Conservation (phyloP, 129 eudicot species). For the Helianthus tuberosus region DNA sequence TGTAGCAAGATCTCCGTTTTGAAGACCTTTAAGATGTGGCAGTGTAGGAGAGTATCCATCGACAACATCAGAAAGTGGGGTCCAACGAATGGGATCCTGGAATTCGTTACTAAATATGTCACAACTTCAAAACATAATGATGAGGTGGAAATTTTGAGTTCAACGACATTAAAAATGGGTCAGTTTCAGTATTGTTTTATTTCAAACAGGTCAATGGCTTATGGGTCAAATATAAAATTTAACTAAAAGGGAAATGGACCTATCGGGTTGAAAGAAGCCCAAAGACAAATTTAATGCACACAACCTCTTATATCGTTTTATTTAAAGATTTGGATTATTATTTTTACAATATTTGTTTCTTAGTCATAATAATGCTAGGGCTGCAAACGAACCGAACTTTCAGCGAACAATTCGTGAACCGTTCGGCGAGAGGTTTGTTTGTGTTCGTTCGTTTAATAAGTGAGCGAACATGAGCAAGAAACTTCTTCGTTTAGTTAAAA, state of each 20-base stretch:
- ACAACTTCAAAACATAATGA: constrained; percentile 27
- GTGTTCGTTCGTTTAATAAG: too few relatives aligned
- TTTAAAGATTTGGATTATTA: background rate
- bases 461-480: too few relatives aligned
- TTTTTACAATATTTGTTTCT: background rate
- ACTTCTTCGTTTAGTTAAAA: too few relatives aligned
- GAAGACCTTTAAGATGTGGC: constrained; percentile 99
- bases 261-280: background rate
- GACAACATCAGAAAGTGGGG: constrained; percentile 95
- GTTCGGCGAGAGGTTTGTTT: too few relatives aligned
- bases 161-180: background rate
- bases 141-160: background rate
- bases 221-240: background rate
- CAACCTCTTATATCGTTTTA: background rate
- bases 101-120: constrained; percentile 22
- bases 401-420: too few relatives aligned
- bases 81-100: constrained; percentile 99
- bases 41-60: constrained; percentile 99
- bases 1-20: constrained; percentile 97
- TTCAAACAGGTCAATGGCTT: background rate
- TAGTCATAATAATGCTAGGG: background rate
- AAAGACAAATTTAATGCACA: background rate
- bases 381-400: too few relatives aligned
- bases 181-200: background rate
- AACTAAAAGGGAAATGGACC: background rate